Evolutionary conservation across 345 rosid species (phyloP).

Genomic region (Iberis pinnata): DNA sequence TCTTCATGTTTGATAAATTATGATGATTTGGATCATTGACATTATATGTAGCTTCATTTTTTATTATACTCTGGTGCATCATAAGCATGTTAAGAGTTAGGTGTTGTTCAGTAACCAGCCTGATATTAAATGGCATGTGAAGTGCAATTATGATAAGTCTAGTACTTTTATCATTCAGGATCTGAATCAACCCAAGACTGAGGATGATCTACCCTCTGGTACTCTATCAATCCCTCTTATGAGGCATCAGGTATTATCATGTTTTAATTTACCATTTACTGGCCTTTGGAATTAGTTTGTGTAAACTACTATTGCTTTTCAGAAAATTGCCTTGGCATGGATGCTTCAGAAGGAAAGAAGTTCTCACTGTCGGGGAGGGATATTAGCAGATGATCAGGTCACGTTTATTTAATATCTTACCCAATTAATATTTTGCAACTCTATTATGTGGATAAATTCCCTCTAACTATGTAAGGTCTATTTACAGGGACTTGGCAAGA

Average conservation of each 20-base stretch:
- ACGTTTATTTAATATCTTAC: constrained; percentile 7
- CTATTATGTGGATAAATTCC: constrained; percentile 35
- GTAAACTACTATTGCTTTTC: constrained; percentile 23
- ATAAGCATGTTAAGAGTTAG: not conserved
- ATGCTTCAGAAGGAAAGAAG: constrained; percentile 92
- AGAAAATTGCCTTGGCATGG: constrained; percentile 99
- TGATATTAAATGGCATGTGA: constrained; percentile 2
- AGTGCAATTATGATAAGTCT: constrained; percentile 2
- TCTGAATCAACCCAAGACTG: constrained; percentile 74
- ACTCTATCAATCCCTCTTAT: constrained; percentile 69
- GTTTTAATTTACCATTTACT: constrained; percentile 15
- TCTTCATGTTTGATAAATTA: not conserved
- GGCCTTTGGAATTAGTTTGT: constrained; percentile 17
- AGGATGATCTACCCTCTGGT: constrained; percentile 63
- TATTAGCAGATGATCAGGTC: constrained; percentile 99
- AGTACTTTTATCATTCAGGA: constrained; percentile 40
- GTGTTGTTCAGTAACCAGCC: constrained; percentile 3
- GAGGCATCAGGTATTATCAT: constrained; percentile 84
- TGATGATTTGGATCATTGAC: not conserved
- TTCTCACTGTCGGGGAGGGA: constrained; percentile 80
- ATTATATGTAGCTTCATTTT: not conserved
- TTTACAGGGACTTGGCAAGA: constrained; percentile 95
- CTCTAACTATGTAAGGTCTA: constrained; percentile 17
- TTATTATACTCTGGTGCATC: not conserved
- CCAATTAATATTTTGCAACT: constrained; percentile 11